These are phyloP conservation scores for Claviceps paspali DNA, from an alignment of 2,329 filamentous ascomycete species.

Conservation along the genomic window DNA sequence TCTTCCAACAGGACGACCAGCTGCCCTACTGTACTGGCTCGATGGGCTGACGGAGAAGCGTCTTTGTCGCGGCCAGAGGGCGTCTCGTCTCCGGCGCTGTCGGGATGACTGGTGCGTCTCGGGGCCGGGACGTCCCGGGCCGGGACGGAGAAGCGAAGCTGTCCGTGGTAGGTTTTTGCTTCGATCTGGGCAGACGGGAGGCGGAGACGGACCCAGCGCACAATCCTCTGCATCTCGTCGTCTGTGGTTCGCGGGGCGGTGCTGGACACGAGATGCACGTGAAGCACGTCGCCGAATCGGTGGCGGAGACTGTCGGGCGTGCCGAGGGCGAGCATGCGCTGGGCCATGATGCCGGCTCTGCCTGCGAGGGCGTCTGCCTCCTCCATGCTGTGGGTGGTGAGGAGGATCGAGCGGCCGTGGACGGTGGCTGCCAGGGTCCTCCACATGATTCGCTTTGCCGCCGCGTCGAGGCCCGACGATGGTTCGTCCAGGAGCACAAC, in stretches of 20 bases:
- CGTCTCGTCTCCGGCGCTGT: neutral
- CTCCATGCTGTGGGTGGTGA: conserved; percentile 93
- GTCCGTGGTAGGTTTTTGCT: conserved; percentile 65
- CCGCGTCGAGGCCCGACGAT: conserved; percentile 75
- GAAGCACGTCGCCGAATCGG: conserved; percentile 62
- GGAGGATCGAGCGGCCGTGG: conserved; percentile 62
- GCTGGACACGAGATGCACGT: conserved; percentile 66
- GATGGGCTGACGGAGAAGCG: conserved; percentile 14
- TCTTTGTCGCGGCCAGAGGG: conserved; percentile 5
- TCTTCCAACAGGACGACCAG: conserved; percentile 62
- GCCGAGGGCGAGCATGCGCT: conserved; percentile 72
- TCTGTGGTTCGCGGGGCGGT: conserved; percentile 58
- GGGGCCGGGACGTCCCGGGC: conserved; percentile 24
- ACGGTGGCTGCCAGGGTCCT: conserved; percentile 60
- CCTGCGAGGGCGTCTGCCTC: conserved; percentile 81
- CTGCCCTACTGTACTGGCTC: conserved; percentile 42
- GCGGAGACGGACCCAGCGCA: conserved; percentile 44
- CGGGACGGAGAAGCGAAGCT: conserved; percentile 70
- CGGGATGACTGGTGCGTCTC: conserved; percentile 1
- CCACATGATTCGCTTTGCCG: conserved; percentile 89
- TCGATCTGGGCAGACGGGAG: conserved; percentile 56
- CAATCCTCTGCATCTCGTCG: conserved; percentile 51
- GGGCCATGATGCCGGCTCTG: conserved; percentile 72
- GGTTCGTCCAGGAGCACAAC: conserved; percentile 85
- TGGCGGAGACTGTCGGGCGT: conserved; percentile 56